Percentiles rank a stretch among this genome's conserved stretches.
Evolutionary conservation across 495 filamentous ascomycete species (phyloP).

Genomic region (Amniculicola lignicola): DNA sequence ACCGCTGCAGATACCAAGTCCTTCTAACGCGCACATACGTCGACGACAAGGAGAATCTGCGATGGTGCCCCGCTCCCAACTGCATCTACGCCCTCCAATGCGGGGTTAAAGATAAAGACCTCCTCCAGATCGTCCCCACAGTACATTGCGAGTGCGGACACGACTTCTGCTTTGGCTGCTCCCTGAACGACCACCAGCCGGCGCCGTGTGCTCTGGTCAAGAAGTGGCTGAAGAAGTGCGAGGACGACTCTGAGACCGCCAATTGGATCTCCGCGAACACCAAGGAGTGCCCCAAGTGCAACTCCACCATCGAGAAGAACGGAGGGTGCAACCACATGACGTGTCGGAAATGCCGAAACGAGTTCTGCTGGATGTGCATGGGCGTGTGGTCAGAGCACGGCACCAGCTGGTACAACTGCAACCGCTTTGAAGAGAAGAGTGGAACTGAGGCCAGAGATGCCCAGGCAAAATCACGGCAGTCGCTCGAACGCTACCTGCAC

Average conservation of each 20-base stretch:
- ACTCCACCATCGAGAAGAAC: constrained; percentile 98
- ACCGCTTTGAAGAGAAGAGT: constrained; percentile 92
- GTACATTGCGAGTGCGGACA: constrained; percentile 81
- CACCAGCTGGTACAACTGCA: constrained; percentile 99
- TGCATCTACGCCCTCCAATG: constrained; percentile 92
- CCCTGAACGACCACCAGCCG: constrained; percentile 87
- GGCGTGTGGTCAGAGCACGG: constrained; percentile 97
- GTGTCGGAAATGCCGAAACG: constrained; percentile 95
- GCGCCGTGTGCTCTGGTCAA: constrained; percentile 89
- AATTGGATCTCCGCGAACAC: constrained; percentile 99
- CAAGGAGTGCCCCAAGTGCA: constrained; percentile 94
- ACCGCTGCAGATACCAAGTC: constrained; percentile 65
- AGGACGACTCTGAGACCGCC: constrained; percentile 95
- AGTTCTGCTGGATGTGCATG: constrained; percentile 99
- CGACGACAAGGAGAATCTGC: constrained; percentile 88
- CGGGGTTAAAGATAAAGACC: constrained; percentile 75
- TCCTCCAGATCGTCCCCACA: constrained; percentile 80
- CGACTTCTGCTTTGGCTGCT: constrained; percentile 94
- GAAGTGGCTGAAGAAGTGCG: constrained; percentile 97
- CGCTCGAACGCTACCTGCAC: constrained; percentile 89
- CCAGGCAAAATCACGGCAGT: constrained; percentile 84
- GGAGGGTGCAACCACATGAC: constrained; percentile 99
- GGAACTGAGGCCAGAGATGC: constrained; percentile 84
- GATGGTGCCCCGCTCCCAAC: constrained; percentile 96
- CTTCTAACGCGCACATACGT: constrained; percentile 92